phyloP scores from a whole-genome alignment of 2,329 filamentous ascomycete genomes.

The Cytospora mali region DNA sequence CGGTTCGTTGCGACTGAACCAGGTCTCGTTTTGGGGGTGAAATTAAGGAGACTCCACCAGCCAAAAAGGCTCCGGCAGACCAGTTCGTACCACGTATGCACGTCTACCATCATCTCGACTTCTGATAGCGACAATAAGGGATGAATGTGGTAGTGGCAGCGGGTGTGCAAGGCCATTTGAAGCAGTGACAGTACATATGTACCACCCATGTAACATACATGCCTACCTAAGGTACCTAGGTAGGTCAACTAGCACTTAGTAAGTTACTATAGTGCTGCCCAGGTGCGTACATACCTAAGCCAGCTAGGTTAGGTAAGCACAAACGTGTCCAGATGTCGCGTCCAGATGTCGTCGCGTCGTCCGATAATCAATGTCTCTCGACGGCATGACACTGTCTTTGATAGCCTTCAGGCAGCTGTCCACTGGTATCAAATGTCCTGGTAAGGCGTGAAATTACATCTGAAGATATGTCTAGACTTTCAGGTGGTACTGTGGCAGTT shows the following conservation, averaged over 20 bases:
- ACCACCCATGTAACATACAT: too few relatives aligned
- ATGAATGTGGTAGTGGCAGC: neutral
- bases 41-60: conserved; percentile 21
- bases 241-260: too few relatives aligned
- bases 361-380: neutral
- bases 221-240: too few relatives aligned
- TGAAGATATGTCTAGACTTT: neutral
- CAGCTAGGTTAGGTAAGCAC: neutral
- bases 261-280: too few relatives aligned
- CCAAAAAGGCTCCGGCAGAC: conserved; percentile 15
- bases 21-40: conserved; percentile 16
- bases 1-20: neutral
- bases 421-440: neutral
- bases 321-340: neutral
- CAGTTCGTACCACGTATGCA: conserved; percentile 4
- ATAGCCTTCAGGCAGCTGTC: neutral
- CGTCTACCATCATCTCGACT: neutral
- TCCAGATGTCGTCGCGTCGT: neutral
- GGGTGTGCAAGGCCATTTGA: too few relatives aligned
- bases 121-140: neutral
- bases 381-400: neutral
- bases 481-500: neutral
- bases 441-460: neutral
- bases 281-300: too few relatives aligned
- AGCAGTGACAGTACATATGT: too few relatives aligned